A percentile compares a stretch with the other conserved stretches of the same genome.
These are phyloP conservation scores for Lagenidium giganteum DNA, from an alignment of 352 stramenopile species.

Conservation along the genomic window DNA sequence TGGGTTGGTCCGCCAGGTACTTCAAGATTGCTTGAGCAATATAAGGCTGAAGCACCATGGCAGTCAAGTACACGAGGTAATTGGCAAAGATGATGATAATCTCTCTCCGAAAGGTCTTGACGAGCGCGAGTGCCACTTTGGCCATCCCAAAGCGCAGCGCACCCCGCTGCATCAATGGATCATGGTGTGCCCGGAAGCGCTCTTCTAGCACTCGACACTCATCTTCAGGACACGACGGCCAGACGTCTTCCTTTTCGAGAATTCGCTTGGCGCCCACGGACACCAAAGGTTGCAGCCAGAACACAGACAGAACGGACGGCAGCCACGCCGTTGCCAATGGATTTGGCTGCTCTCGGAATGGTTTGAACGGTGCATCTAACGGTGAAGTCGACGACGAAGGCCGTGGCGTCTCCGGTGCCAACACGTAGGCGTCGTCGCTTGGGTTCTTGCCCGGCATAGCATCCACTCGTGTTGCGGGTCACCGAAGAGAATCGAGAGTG, in stretches of 20 bases:
- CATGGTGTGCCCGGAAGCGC: constrained; percentile 11
- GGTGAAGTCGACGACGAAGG: too few species aligned
- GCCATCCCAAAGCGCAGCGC: constrained; percentile 13
- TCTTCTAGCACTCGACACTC: constrained; percentile 19
- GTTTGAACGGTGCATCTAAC: too few species aligned
- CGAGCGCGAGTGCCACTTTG: constrained; percentile 15
- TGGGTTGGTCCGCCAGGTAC: constrained; percentile 20
- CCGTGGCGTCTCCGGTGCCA: too few species aligned
- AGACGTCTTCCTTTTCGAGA: constrained; percentile 35
- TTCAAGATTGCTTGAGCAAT: constrained; percentile 31
- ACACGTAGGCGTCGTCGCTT: too few species aligned
- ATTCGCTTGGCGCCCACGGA: constrained; percentile 27
- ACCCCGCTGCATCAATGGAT: constrained; percentile 1
- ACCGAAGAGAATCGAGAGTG: too few species aligned
- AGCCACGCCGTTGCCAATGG: constrained; percentile 28
- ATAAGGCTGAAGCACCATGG: constrained; percentile 28
- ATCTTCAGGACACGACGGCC: constrained; percentile 22
- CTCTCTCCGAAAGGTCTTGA: constrained; percentile 19
- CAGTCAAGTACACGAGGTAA: constrained; percentile 20
- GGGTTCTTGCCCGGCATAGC: too few species aligned
- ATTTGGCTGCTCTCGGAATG: constrained; percentile 15
- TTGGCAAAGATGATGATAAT: constrained; percentile 18
- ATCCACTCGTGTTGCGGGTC: too few species aligned
- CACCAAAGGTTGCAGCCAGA: constrained; percentile 33
- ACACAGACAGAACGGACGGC: constrained; percentile 21